Base-by-base conservation (phyloP, 1,284 basidiomycete species). In the Papiliotrema terrestris region DNA sequence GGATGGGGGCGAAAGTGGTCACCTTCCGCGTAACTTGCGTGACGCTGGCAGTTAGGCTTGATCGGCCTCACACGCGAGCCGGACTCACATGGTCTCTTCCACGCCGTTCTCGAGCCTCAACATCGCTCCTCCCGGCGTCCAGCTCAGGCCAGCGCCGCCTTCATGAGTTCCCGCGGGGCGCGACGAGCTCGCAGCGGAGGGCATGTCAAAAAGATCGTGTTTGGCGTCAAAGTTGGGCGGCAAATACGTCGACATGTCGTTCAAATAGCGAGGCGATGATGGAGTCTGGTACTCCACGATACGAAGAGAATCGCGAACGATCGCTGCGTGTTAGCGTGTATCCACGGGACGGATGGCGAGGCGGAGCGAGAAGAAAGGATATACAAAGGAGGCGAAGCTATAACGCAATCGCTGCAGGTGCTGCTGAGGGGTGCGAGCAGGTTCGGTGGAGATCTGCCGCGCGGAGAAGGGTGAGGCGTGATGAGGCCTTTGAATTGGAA, bases 11-110 rank as follows among this genome's bases (percentile, higher is more conserved):
- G 45, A 71, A 75, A 4, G 71, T 69, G 1, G 74, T 77, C 0
- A 71, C 72, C 1, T 74, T 77, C 1, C 68, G 65, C 11, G 70
- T 74, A 11, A 63, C 66, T 35, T 71, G 69, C 0, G 73, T 75
- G 1, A 74, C 70, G 2, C 73, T 75, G 26, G 2, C 15, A n/a
- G 49, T 61, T 25, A 60, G 56, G 51, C 53, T 36, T 22, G 25
- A 45, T 35, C n/a, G 9, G 29, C 20, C 8, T 35, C 36, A 4
- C 50, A n/a, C n/a, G 15, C 15, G 15, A 26, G 17, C 11, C 3
- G 6, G 15, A 61, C 73, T 61, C 56, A 75, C 73, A 73, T 69
- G 29, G 72, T 73, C 62, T 75, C 72, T 1, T 73, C 72, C 3
- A 75, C 63, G 4, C 69, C 74, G 61, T 71, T 66, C 48, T 74